Percentiles rank a stretch among this genome's conserved stretches.
phyloP scores from a whole-genome alignment of 225 moss, liverwort and hornwort species.

The Polytrichum commune region DNA sequence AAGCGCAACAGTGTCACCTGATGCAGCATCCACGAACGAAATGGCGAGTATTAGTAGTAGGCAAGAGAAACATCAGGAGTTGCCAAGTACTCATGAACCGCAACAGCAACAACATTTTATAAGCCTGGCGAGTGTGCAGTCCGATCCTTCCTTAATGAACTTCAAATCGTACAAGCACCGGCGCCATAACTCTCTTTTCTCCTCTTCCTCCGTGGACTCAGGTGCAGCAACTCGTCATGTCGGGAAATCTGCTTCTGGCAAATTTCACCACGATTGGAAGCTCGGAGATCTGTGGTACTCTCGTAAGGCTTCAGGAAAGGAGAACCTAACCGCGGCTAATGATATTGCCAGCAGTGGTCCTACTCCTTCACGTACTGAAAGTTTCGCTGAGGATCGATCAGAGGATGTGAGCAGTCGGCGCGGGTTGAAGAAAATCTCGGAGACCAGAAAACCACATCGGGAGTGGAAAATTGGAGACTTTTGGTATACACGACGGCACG shows the following conservation, averaged over 20 bases:
- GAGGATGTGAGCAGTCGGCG: neutral
- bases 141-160: constrained; percentile 24
- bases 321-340: too few species aligned
- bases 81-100: too few species aligned
- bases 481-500: constrained; percentile 3
- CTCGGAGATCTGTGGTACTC: constrained; percentile 9
- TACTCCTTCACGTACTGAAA: too few species aligned
- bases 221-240: neutral
- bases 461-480: constrained; percentile 4
- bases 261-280: neutral
- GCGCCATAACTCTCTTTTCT: constrained; percentile 41
- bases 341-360: too few species aligned
- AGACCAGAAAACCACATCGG: neutral
- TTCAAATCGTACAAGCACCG: constrained; percentile 22
- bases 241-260: constrained; percentile 6
- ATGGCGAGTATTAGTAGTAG: too few species aligned
- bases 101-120: neutral
- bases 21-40: too few species aligned
- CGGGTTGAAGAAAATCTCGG: neutral
- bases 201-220: constrained; percentile 18
- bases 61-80: too few species aligned
- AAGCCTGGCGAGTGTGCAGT: constrained; percentile 24
- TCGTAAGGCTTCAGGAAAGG: neutral
- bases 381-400: too few species aligned
- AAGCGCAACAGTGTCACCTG: neutral